Evolutionary conservation across 805 yeast species (phyloP), one percentile per base, ranked within the genome.

Genomic region (Candida railenensis): DNA sequence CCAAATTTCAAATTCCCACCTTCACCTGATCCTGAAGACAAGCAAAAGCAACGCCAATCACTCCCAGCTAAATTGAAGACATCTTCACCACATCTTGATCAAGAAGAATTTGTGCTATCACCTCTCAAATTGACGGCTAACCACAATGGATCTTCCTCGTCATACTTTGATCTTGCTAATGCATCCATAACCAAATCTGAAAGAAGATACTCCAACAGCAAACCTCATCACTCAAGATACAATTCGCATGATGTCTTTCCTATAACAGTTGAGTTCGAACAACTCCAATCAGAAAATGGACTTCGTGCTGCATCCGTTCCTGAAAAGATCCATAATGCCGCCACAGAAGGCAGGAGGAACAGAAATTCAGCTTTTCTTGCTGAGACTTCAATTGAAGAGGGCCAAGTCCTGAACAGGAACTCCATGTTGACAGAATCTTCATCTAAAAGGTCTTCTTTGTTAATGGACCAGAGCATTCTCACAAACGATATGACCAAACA

Each of bases 181-280:
- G 50, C 55, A 39, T 48, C 47, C 8, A 40, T 30, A 34, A 44
- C 48, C 8, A 42, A 40, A 2, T 36, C 55, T 3, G 48, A 50
- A 15, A 57, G 63, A 41, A 52, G 71, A 22, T 63, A 63, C 46
- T 59, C 71, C 15, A 55, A 52, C 36, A 46, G 63, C 19, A 67
- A 60, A 46, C 65, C 69, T 4, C 57, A 51, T 42, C 77, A 73
- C 48, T 61, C 66, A 4, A 54, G 77, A 14, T 72, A 66, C 53
- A 72, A 67, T 51, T 67, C 74, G 47, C 74, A 71, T 53, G 76
- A 71, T 45, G 59, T 71, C 25, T 53, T 73, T 16, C 76, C 76
- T 1, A 69, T 73, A 14, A 63, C 62, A 48, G 77, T 73, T 14
- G 77, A 73, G 52, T 73, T 73, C 53, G 76, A 72, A 51, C 57